Evolutionary conservation across 2,329 filamentous ascomycete genomes (phyloP).

Genomic region (Massarina eburnea): DNA sequence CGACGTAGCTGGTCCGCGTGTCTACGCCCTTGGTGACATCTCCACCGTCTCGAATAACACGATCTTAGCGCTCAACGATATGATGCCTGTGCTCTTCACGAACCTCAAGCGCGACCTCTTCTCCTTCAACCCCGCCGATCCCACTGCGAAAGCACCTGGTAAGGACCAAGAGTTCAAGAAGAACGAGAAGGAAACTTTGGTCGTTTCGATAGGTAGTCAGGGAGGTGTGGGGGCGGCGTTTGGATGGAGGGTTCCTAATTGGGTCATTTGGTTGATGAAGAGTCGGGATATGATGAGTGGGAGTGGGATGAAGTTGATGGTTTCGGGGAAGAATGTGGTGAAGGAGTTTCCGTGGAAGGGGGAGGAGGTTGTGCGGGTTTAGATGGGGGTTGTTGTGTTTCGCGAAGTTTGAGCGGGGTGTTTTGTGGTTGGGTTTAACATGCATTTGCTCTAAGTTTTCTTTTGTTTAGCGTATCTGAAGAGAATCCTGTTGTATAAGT

Average conservation of each 20-base stretch:
- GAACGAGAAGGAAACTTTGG: slow-evolving; percentile 24
- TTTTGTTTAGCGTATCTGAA: too few species aligned
- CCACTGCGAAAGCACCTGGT: slow-evolving; percentile 24
- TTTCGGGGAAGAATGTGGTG: slow-evolving; percentile 12
- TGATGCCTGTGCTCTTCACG: slow-evolving; percentile 44
- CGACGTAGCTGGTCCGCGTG: slow-evolving; percentile 46
- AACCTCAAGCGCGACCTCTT: slow-evolving; percentile 54
- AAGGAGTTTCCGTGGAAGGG: slow-evolving; percentile 20
- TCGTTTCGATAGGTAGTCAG: slow-evolving; percentile 34
- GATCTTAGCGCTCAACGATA: slow-evolving; percentile 44
- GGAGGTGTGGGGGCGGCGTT: slow-evolving; percentile 39
- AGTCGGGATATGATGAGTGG: slow-evolving; percentile 39
- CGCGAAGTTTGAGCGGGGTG: too few species aligned
- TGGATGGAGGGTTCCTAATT: slow-evolving; percentile 43
- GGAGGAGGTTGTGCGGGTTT: slow-evolving; percentile 13
- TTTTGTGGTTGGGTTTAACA: too few species aligned
- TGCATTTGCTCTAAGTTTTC: too few species aligned
- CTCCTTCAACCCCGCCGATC: slow-evolving; percentile 20
- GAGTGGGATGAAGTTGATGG: background rate
- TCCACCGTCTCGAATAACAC: slow-evolving; percentile 46
- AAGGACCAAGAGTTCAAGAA: slow-evolving; percentile 26
- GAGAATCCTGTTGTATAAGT: too few species aligned
- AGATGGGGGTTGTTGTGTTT: too few species aligned
- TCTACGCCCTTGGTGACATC: slow-evolving; percentile 54
- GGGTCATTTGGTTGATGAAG: slow-evolving; percentile 45